Evolutionary conservation across 2,329 filamentous ascomycete species (phyloP).

Genomic region (Penicillium nordicum): DNA sequence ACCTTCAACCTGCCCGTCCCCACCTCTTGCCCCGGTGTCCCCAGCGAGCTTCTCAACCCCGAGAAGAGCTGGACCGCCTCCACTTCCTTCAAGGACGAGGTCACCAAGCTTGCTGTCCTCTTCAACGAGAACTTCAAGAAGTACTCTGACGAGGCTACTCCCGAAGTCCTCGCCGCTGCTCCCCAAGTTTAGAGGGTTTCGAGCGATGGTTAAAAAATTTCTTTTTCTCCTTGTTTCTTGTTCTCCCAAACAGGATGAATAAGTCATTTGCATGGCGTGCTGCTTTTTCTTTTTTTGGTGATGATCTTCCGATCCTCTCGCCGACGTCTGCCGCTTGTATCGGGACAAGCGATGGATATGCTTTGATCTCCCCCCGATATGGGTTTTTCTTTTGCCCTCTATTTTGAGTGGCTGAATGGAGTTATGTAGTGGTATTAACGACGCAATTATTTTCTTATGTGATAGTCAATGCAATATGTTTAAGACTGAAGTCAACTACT

Average conservation of each 20-base stretch:
- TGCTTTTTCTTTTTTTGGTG: slow-evolving; percentile 21
- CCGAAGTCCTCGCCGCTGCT: slow-evolving; percentile 64
- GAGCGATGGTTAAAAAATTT: slow-evolving; percentile 20
- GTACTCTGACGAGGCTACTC: slow-evolving; percentile 79
- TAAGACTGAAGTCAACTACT: neutral
- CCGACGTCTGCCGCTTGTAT: slow-evolving; percentile 18
- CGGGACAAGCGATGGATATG: slow-evolving; percentile 21
- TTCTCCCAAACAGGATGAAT: slow-evolving; percentile 19
- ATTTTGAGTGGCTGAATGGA: slow-evolving; percentile 15
- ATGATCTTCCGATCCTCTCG: slow-evolving; percentile 13
- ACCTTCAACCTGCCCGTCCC: slow-evolving; percentile 97
- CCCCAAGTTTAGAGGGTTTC: slow-evolving; percentile 31
- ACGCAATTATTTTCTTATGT: slow-evolving; percentile 6
- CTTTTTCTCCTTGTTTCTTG: slow-evolving; percentile 22
- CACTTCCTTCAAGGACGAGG: slow-evolving; percentile 77
- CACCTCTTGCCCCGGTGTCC: slow-evolving; percentile 83
- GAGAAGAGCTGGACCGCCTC: slow-evolving; percentile 86
- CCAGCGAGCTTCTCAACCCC: slow-evolving; percentile 89
- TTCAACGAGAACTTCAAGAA: slow-evolving; percentile 99
- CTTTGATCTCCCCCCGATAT: slow-evolving; percentile 16
- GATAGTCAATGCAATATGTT: slow-evolving; percentile 21
- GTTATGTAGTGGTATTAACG: slow-evolving; percentile 8
- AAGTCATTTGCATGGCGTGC: slow-evolving; percentile 34
- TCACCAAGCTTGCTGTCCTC: slow-evolving; percentile 81
- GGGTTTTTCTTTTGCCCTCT: slow-evolving; percentile 14